Evolutionary conservation across 2,329 filamentous ascomycete genomes (phyloP), one percentile per base, ranked within the genome.

Genomic region (Aspergillus sp.): DNA sequence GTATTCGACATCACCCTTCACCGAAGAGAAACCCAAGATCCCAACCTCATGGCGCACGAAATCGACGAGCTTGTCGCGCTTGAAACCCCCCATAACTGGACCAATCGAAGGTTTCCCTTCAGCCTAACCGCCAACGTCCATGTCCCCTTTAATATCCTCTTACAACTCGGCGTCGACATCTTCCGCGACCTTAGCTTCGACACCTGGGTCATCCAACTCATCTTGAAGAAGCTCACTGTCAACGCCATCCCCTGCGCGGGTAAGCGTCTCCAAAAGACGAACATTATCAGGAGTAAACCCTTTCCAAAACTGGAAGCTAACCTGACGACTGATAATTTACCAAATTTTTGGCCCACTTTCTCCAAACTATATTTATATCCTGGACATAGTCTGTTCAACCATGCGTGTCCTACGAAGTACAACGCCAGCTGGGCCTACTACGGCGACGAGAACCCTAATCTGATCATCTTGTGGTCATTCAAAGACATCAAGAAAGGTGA

Each of bases 61-160:
- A 72, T 77, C 19, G 70, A 75, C 47, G 73, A 75, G 55, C 61
- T 77, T 15, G 56, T 76, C 17, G 62, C 71, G 1, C 68, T 76
- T 1, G 65, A 68, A 42, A 64, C 63, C 17, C 53, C 61, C 10
- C 38, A 60, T 6, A 57, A 64, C 8, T 63, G 67, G 59, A 23
- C 50, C 60, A 1, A 66, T 21, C 30, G 48, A 52, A 25, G 59
- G 8, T 72, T 77, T 32, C 73, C 74, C 5, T 77, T 77, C 51
- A 72, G 69, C 6, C 67, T 71, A 23, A 64, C 70, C 2, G 74
- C 69, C 13, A 77, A 77, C 57, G 73, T 77, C 36, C 66, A 66
- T n/a, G 70, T 77, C 3, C 74, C 75, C 0, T 76, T 76, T 49
- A 69, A 76, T 55, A 77, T 76, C 17, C 64, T 77, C 13, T 63